These are phyloP conservation scores for Parmales sp. DNA, from an alignment of 108 stramenopile genomes.

Conservation along the genomic window DNA sequence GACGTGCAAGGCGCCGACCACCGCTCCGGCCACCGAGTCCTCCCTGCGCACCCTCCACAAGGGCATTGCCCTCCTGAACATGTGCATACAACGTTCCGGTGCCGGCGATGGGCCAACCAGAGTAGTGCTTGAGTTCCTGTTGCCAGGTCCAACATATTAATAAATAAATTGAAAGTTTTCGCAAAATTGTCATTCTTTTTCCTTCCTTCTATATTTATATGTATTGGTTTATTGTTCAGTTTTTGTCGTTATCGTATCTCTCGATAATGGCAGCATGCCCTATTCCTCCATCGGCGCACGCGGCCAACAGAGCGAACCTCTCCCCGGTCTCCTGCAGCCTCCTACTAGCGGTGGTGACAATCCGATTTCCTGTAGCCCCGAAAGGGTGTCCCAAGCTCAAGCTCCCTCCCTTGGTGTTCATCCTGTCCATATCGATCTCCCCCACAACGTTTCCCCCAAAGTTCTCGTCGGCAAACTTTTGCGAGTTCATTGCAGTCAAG, in stretches of 20 bases:
- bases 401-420: slow-evolving; percentile 94
- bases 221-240: too few species aligned
- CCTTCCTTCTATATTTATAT: too few species aligned
- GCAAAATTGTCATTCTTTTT: too few species aligned
- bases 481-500: slow-evolving; percentile 83
- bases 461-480: slow-evolving; percentile 75
- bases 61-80: too few species aligned
- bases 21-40: too few species aligned
- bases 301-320: slow-evolving; percentile 88
- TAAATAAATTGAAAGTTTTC: too few species aligned
- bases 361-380: slow-evolving; percentile 84
- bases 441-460: slow-evolving; percentile 81
- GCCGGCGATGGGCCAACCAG: too few species aligned
- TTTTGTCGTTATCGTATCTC: slow-evolving; percentile 56
- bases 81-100: too few species aligned
- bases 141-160: too few species aligned
- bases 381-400: slow-evolving; percentile 98
- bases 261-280: slow-evolving; percentile 85
- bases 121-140: too few species aligned
- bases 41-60: too few species aligned
- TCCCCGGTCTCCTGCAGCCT: slow-evolving; percentile 83
- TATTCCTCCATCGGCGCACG: slow-evolving; percentile 95
- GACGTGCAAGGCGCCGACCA: too few species aligned
- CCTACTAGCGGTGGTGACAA: slow-evolving; percentile 91
- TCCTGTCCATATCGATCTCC: slow-evolving; percentile 72